A percentile compares a stretch with the other conserved stretches of the same genome.
phyloP scores from a whole-genome alignment of 192 early-diverging fungal genomes.

The Backusella australiensis region DNA sequence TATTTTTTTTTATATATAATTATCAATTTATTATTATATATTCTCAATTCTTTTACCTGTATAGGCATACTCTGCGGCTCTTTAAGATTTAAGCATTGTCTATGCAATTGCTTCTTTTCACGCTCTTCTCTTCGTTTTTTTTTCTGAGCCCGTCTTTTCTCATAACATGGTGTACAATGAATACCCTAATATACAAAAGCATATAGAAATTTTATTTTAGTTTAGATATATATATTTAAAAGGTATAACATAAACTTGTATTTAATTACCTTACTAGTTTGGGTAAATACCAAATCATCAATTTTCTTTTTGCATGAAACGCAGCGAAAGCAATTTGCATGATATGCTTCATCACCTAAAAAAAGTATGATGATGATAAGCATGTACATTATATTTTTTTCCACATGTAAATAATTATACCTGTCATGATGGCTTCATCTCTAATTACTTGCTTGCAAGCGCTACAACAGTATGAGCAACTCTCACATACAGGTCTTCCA shows the following conservation, averaged over 20 bases:
- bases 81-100: slow-evolving; percentile 4
- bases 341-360: slow-evolving; percentile 72
- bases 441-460: slow-evolving; percentile 70
- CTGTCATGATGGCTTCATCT: slow-evolving; percentile 83
- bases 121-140: slow-evolving; percentile 48
- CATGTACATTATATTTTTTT: neutral
- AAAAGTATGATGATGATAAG: neutral
- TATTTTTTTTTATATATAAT: neutral
- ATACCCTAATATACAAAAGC: slow-evolving; percentile 48
- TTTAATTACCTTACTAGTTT: slow-evolving; percentile 61
- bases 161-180: slow-evolving; percentile 74
- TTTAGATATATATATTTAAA: neutral
- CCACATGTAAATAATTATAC: slow-evolving; percentile 17
- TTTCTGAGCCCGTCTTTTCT: slow-evolving; percentile 59
- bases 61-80: neutral
- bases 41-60: neutral
- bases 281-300: slow-evolving; percentile 74
- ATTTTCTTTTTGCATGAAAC: slow-evolving; percentile 70
- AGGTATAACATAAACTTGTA: neutral
- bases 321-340: slow-evolving; percentile 79
- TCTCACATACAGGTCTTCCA: slow-evolving; percentile 77
- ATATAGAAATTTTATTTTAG: neutral
- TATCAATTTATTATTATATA: neutral
- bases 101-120: slow-evolving; percentile 5
- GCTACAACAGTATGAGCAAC: slow-evolving; percentile 78